A percentile compares a stretch with the other conserved stretches of the same genome.
phyloP scores from a whole-genome alignment of 2,329 filamentous ascomycete species.

The Sclerotinia minor region DNA sequence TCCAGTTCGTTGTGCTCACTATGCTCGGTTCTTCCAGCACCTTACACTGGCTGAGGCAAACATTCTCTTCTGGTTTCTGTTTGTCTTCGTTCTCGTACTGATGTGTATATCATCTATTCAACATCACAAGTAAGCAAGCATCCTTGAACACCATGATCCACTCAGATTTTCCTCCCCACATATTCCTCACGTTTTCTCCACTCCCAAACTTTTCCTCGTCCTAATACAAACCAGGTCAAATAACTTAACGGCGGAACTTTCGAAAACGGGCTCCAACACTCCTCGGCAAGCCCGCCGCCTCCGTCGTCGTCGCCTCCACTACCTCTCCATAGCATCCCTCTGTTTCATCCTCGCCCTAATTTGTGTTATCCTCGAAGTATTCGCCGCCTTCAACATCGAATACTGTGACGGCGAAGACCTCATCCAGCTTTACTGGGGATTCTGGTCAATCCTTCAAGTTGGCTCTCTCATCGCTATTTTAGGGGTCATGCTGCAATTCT shows the following conservation, averaged over 20 bases:
- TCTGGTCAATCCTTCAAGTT: slow-evolving; percentile 60
- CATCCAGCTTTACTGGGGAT: slow-evolving; percentile 60
- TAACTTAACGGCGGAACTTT: slow-evolving; percentile 25
- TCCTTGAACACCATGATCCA: neutral
- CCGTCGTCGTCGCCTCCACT: slow-evolving; percentile 37
- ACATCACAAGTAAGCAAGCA: slow-evolving; percentile 37
- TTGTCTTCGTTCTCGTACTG: slow-evolving; percentile 47
- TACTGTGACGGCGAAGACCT: slow-evolving; percentile 62
- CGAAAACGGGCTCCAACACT: slow-evolving; percentile 24
- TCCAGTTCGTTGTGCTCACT: slow-evolving; percentile 43
- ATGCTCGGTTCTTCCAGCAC: slow-evolving; percentile 49
- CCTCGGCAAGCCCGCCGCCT: slow-evolving; percentile 11
- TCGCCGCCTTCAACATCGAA: slow-evolving; percentile 43
- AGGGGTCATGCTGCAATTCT: slow-evolving; percentile 56
- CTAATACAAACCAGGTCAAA: slow-evolving; percentile 29
- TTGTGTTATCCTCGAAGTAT: slow-evolving; percentile 56
- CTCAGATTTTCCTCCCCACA: too few relatives aligned
- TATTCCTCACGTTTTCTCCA: neutral
- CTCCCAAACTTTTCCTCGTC: neutral
- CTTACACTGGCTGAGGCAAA: slow-evolving; percentile 48
- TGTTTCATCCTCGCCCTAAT: slow-evolving; percentile 50
- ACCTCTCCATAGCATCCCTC: slow-evolving; percentile 47
- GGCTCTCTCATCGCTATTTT: slow-evolving; percentile 59
- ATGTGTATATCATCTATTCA: slow-evolving; percentile 47
- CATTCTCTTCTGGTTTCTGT: slow-evolving; percentile 51